Evolutionary conservation across 805 yeast genomes (phyloP).

Genomic region (Ogataea trehaloabstinens): DNA sequence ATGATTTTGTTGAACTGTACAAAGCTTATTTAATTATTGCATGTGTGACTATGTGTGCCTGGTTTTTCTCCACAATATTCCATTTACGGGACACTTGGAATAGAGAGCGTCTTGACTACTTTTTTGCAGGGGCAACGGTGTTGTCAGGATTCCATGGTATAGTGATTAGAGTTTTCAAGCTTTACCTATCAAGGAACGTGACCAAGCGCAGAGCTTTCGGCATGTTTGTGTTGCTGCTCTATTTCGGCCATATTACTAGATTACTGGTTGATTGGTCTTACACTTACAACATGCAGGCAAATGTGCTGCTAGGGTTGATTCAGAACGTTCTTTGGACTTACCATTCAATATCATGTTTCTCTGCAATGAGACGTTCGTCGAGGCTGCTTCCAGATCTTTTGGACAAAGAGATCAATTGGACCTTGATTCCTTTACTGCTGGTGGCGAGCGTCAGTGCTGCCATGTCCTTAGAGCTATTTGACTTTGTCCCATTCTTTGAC

Average conservation of each 20-base stretch:
- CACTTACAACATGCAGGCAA: conserved; percentile 91
- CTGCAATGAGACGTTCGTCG: conserved; percentile 15
- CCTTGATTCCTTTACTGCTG: conserved; percentile 50
- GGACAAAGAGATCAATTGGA: conserved; percentile 36
- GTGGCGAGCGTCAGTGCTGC: conserved; percentile 61
- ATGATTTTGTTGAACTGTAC: conserved; percentile 28
- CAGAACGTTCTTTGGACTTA: conserved; percentile 62
- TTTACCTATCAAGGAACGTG: conserved; percentile 42
- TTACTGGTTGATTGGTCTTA: conserved; percentile 79
- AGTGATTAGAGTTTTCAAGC: conserved; percentile 53
- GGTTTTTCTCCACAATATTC: conserved; percentile 83
- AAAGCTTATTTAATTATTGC: conserved; percentile 48
- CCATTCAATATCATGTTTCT: conserved; percentile 33
- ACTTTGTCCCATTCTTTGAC: conserved; percentile 71
- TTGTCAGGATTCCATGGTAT: conserved; percentile 75
- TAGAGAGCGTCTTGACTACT: conserved; percentile 88
- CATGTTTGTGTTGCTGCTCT: conserved; percentile 45
- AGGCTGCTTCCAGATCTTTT: conserved; percentile 21
- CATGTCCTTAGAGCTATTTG: conserved; percentile 88
- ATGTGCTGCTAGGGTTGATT: conserved; percentile 70
- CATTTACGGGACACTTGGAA: conserved; percentile 78
- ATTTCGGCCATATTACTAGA: conserved; percentile 62
- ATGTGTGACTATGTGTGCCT: conserved; percentile 73
- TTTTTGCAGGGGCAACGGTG: conserved; percentile 89
- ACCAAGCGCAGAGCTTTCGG: conserved; percentile 36